Conservation (phyloP, 164 flowering plant species). For the Brasenia schreberi region DNA sequence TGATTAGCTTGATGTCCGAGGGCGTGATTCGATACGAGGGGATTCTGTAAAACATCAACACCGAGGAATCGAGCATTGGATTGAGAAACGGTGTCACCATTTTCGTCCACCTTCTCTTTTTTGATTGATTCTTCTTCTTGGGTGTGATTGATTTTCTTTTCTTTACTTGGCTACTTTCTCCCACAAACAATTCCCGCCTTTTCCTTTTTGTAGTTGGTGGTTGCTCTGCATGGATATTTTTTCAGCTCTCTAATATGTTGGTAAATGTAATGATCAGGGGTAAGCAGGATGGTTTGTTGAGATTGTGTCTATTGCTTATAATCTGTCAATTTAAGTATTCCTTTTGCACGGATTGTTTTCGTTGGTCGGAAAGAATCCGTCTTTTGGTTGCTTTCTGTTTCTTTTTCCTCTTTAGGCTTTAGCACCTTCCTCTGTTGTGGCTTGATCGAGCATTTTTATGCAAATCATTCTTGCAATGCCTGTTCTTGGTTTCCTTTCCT, state of each 20-base stretch:
- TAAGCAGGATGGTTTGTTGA: too few species aligned
- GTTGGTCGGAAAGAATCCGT: too few species aligned
- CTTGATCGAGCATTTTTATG: too few species aligned
- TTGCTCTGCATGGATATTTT: too few species aligned
- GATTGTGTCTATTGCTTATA: neutral
- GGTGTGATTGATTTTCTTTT: too few species aligned
- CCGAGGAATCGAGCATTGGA: slow-evolving; percentile 88
- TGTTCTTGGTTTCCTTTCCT: neutral
- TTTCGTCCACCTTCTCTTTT: slow-evolving; percentile 1
- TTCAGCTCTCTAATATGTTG: too few species aligned
- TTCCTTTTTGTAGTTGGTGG: too few species aligned
- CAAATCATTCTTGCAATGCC: neutral
- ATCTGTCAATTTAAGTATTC: neutral
- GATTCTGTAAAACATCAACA: slow-evolving; percentile 70
- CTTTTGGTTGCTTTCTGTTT: neutral
- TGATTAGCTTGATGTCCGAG: slow-evolving; percentile 91
- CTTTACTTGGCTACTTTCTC: too few species aligned
- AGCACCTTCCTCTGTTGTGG: neutral
- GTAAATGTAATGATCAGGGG: too few species aligned
- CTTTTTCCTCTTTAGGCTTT: too few species aligned
- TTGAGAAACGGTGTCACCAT: slow-evolving; percentile 34
- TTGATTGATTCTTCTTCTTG: neutral
- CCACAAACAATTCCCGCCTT: too few species aligned
- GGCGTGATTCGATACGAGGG: slow-evolving; percentile 90
- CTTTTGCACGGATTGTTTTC: too few species aligned